A percentile compares a stretch with the other conserved stretches of the same genome.
Conservation (phyloP, 371 early-diverging fungal species). For the Rhizopus stolonifer region DNA sequence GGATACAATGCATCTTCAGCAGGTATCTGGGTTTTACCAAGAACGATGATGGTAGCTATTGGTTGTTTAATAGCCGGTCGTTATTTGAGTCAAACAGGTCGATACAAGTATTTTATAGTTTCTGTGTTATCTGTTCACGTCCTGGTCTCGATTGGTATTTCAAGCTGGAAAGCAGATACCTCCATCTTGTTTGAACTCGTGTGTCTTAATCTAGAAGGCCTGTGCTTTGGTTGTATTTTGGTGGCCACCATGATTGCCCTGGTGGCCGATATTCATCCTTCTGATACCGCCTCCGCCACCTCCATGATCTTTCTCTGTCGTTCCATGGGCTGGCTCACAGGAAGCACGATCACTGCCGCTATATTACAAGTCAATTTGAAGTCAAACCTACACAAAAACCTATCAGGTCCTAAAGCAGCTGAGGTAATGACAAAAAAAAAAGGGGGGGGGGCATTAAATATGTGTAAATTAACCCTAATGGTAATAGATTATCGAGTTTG, state of each 20-base stretch:
- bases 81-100: constrained; percentile 25
- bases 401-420: constrained; percentile 37
- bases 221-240: constrained; percentile 38
- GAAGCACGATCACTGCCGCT: constrained; percentile 39
- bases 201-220: constrained; percentile 43
- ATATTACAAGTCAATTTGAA: constrained; percentile 44
- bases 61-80: constrained; percentile 39
- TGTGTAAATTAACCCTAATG: too few species aligned
- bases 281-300: constrained; percentile 45
- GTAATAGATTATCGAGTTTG: constrained; percentile 34
- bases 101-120: constrained; percentile 28
- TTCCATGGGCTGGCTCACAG: constrained; percentile 45
- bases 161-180: constrained; percentile 8
- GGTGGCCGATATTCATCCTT: constrained; percentile 37
- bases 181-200: constrained; percentile 16
- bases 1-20: constrained; percentile 42
- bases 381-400: constrained; percentile 15
- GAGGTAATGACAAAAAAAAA: constrained; percentile 12
- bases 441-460: neutral
- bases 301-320: constrained; percentile 52
- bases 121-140: constrained; percentile 18
- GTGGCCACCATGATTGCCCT: constrained; percentile 51
- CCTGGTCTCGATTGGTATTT: constrained; percentile 2
- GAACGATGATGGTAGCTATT: constrained; percentile 30
- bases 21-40: constrained; percentile 38